phyloP scores from a whole-genome alignment of 1,284 basidiomycete species.

The Bjerkandera adusta region DNA sequence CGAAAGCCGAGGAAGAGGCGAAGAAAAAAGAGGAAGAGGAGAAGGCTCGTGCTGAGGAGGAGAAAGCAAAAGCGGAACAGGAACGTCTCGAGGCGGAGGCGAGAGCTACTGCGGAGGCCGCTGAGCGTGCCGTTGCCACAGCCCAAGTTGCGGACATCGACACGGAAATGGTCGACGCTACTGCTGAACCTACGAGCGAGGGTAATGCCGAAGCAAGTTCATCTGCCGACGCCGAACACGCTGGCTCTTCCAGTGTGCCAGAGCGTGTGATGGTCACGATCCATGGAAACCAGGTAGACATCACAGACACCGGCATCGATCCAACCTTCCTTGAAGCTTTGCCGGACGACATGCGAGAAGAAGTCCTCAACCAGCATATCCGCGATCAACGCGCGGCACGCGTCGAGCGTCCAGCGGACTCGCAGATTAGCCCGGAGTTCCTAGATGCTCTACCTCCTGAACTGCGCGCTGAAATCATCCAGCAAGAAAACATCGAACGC shows the following conservation, averaged over 20 bases:
- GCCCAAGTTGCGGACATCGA: slow-evolving; percentile 31
- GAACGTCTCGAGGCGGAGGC: slow-evolving; percentile 28
- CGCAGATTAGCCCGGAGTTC: slow-evolving; percentile 93
- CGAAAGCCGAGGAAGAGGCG: slow-evolving; percentile 33
- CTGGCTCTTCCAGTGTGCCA: slow-evolving; percentile 34
- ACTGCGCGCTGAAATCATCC: slow-evolving; percentile 94
- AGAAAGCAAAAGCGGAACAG: slow-evolving; percentile 19
- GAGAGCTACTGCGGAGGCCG: slow-evolving; percentile 20
- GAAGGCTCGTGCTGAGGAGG: slow-evolving; percentile 24
- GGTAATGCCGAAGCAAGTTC: slow-evolving; percentile 7
- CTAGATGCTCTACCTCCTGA: slow-evolving; percentile 95
- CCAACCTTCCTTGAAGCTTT: slow-evolving; percentile 97
- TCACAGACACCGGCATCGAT: slow-evolving; percentile 98
- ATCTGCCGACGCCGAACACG: slow-evolving; percentile 15
- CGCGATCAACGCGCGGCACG: slow-evolving; percentile 83
- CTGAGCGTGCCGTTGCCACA: slow-evolving; percentile 20
- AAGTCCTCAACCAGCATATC: slow-evolving; percentile 96
- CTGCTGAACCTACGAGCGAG: slow-evolving; percentile 13
- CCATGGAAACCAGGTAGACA: slow-evolving; percentile 93
- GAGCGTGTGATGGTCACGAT: slow-evolving; percentile 83
- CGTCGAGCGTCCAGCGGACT: slow-evolving; percentile 71
- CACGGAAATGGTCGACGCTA: slow-evolving; percentile 42
- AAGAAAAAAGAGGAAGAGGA: slow-evolving; percentile 26
- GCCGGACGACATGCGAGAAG: slow-evolving; percentile 98
- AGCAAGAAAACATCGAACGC: slow-evolving; percentile 88